Evolutionary conservation across 768 basidiomycete species (phyloP).

Genomic region (Xerocomus spinulosus): DNA sequence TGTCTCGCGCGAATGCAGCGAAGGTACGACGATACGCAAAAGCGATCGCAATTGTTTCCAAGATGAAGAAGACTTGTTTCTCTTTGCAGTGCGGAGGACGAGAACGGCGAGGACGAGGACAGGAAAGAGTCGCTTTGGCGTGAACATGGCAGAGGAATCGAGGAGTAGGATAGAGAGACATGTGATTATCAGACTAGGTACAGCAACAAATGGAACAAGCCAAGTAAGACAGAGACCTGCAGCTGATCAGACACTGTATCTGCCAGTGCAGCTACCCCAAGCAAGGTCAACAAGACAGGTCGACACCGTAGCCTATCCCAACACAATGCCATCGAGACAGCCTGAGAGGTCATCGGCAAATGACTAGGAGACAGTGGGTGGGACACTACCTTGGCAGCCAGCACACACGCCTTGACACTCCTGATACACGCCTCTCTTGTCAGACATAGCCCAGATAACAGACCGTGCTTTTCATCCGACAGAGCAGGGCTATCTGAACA

Average conservation of each 20-base stretch:
- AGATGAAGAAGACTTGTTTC: conserved; percentile 49
- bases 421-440: conserved; percentile 22
- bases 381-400: conserved; percentile 33
- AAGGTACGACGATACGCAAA: conserved; percentile 64
- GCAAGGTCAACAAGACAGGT: conserved; percentile 21
- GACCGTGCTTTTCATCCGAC: neutral
- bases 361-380: too few species aligned
- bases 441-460: conserved; percentile 5
- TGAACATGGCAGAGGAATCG: neutral
- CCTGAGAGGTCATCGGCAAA: too few species aligned
- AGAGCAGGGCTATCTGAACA: neutral
- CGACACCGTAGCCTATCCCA: conserved; percentile 25
- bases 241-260: conserved; percentile 46
- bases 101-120: conserved; percentile 44
- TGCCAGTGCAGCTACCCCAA: conserved; percentile 36
- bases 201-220: neutral
- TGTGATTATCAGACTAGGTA: too few species aligned
- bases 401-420: conserved; percentile 33
- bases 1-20: conserved; percentile 61
- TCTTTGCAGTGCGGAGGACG: conserved; percentile 44
- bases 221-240: conserved; percentile 23
- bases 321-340: conserved; percentile 21
- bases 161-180: neutral
- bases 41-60: conserved; percentile 71
- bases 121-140: conserved; percentile 32